Base-by-base conservation (phyloP, 306 rosid species). In the Cucumis cinereus region DNA sequence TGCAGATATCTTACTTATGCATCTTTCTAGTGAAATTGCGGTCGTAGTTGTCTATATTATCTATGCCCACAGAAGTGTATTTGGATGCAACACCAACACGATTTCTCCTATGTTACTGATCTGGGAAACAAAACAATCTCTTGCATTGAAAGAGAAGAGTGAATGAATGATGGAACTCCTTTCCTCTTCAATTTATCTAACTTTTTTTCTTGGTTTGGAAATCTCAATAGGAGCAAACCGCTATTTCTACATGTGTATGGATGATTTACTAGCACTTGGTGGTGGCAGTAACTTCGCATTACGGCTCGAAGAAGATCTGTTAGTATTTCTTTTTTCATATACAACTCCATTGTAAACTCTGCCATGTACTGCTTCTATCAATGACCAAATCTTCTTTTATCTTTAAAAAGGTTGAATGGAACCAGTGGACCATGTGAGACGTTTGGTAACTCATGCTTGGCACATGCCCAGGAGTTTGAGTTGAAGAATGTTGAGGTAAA, bases 211-310 rank as follows among this genome's bases (percentile, higher is more conserved):
- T 61, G 24, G 35, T 30, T 75, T 45, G 22, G 38, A 45, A 63
- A 62, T 67, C 11, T 76, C 52, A 53, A 49, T 70, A 94, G 99
- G 99, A 82, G 90, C 90, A 41, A 94, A 94, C 76, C 85, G 99
- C 26, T 92, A 90, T 84, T 94, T 85, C 78, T 88, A 61, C 82
- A 73, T 90, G 83, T 94, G 99, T 79, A 68, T 92, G 86, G 83
- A 41, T 72, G 97, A 94, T 77, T 75, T 89, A 47, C 90, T 94
- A 78, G 97, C 92, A 70, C 86, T 94, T 59, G 99, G 99, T 23
- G 99, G 96, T 8, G 97, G 99, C 76, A 95, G 96, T 66, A 89
- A 81, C 79, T 94, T 85, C 69, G 99, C 99, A 47, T 74, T 94
- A 80, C 79, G 89, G 80, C 87, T 94, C 78, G 95, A 90, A 78